Conservation (phyloP, 2,329 filamentous ascomycete genomes). For the Fusarium succisae region DNA sequence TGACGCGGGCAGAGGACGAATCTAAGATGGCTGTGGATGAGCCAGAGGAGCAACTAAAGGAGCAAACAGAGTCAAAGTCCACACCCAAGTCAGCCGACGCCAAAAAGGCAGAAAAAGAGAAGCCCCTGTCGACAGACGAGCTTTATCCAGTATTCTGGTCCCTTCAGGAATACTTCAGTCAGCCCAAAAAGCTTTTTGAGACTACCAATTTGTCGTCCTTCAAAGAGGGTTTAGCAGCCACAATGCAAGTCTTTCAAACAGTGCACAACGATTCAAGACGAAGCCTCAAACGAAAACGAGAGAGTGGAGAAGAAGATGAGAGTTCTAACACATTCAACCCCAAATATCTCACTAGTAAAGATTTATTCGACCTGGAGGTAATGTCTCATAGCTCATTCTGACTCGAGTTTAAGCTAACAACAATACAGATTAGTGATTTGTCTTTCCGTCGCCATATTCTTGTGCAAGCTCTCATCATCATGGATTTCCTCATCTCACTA, state of each 20-base stretch:
- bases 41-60: conserved; percentile 50
- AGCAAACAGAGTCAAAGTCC: conserved; percentile 44
- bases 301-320: conserved; percentile 63
- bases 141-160: conserved; percentile 96
- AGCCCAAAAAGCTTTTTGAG: conserved; percentile 85
- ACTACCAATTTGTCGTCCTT: conserved; percentile 79
- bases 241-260: conserved; percentile 65
- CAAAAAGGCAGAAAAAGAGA: conserved; percentile 58
- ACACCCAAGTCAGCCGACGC: conserved; percentile 53
- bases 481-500: conserved; percentile 94
- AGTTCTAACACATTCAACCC: conserved; percentile 76
- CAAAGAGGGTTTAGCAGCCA: conserved; percentile 77
- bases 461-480: conserved; percentile 91
- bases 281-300: conserved; percentile 76
- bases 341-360: conserved; percentile 97
- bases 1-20: conserved; percentile 48
- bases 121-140: conserved; percentile 69
- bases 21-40: conserved; percentile 72
- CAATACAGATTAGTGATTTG: conserved; percentile 79
- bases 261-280: conserved; percentile 70
- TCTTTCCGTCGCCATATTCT: conserved; percentile 94
- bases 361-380: conserved; percentile 95
- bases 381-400: not conserved
- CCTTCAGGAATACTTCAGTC: conserved; percentile 89
- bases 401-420: conserved; percentile 36